Evolutionary conservation across 192 early-diverging fungal species (phyloP).

Genomic region (Fimicolochytrium jonesii): DNA sequence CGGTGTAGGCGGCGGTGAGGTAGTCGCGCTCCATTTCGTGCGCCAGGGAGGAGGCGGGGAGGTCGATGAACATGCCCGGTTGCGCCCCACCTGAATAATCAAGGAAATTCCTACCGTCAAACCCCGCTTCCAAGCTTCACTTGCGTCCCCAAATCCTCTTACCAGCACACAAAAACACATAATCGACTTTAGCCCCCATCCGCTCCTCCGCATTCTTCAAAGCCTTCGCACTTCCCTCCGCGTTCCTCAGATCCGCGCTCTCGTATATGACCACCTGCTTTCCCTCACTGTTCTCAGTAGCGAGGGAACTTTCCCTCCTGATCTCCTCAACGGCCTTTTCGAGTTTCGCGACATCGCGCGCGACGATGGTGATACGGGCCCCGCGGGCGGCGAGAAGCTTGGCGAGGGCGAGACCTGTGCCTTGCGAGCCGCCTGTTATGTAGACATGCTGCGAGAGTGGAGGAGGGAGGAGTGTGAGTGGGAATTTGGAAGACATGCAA

Average conservation of each 20-base stretch:
- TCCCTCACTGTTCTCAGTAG: not conserved
- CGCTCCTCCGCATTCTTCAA: constrained; percentile 6
- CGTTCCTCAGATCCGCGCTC: constrained; percentile 21
- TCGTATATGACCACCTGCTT: constrained; percentile 10
- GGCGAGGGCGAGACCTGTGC: constrained; percentile 37
- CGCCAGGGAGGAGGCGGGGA: constrained; percentile 12
- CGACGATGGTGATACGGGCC: constrained; percentile 45
- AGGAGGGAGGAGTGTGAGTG: not conserved
- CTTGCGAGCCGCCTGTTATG: constrained; percentile 46
- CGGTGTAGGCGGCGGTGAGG: constrained; percentile 34
- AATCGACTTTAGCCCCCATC: constrained; percentile 22
- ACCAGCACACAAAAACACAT: constrained; percentile 19
- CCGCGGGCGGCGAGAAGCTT: constrained; percentile 26
- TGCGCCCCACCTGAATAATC: constrained; percentile 1
- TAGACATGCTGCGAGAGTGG: constrained; percentile 30
- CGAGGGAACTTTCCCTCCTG: not conserved
- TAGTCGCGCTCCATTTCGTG: constrained; percentile 40
- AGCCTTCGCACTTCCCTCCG: not conserved
- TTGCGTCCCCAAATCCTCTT: too few relatives aligned
- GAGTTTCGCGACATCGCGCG: constrained; percentile 32
- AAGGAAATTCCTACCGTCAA: not conserved
- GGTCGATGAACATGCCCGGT: constrained; percentile 1
- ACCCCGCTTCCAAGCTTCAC: too few relatives aligned
- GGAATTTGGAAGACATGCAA: not conserved
- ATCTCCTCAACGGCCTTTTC: constrained; percentile 24